phyloP scores from a whole-genome alignment of 1,284 basidiomycete genomes.

The Entoloma clypeatum region DNA sequence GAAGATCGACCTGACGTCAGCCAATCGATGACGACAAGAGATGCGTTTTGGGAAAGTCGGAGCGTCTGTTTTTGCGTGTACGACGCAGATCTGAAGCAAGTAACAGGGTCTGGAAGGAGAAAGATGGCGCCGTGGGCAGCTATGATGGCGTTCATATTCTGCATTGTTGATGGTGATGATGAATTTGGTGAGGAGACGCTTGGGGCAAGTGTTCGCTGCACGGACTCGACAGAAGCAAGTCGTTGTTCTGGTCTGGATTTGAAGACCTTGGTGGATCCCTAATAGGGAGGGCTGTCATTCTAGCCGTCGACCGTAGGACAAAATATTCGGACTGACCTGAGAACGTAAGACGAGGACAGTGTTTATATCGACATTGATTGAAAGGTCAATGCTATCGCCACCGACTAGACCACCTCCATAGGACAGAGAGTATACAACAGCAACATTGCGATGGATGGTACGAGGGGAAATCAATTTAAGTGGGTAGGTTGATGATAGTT shows the following conservation, averaged over 20 bases:
- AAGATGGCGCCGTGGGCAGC: conserved; percentile 55
- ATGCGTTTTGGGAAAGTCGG: conserved; percentile 57
- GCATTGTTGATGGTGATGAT: conserved; percentile 31
- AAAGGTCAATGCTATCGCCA: conserved; percentile 74
- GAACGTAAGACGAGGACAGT: conserved; percentile 70
- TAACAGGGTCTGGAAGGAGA: conserved; percentile 87
- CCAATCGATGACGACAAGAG: conserved; percentile 83
- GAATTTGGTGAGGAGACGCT: conserved; percentile 9
- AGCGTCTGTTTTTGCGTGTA: conserved; percentile 83
- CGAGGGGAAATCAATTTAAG: conserved; percentile 85
- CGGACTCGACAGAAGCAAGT: conserved; percentile 32
- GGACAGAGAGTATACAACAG: conserved; percentile 76
- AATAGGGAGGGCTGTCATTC: neutral
- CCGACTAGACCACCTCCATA: conserved; percentile 95
- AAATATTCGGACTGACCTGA: conserved; percentile 53
- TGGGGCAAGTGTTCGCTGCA: conserved; percentile 11
- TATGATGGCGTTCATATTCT: conserved; percentile 57
- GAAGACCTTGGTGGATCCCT: conserved; percentile 96
- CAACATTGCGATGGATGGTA: conserved; percentile 46
- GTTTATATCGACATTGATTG: conserved; percentile 55
- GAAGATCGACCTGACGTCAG: conserved; percentile 80
- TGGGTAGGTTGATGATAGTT: conserved; percentile 82
- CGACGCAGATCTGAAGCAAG: conserved; percentile 82
- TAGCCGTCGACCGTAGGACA: conserved; percentile 1
- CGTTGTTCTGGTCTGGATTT: conserved; percentile 60